A percentile compares a stretch with the other conserved stretches of the same genome.
Conservation (phyloP, 306 rosid genomes). For the Adenanthera pavonina region DNA sequence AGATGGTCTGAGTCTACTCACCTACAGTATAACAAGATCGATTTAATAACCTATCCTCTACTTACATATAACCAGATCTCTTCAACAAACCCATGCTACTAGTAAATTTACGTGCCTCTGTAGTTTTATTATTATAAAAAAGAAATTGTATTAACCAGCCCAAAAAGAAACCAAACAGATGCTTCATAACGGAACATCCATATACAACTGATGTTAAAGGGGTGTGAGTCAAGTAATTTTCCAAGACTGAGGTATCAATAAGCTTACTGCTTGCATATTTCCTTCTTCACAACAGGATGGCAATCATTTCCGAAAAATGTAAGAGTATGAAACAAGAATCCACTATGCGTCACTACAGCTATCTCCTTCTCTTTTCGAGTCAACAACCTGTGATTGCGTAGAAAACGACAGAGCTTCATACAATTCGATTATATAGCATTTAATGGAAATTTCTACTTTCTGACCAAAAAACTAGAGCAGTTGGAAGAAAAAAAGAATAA, state of each 20-base stretch:
- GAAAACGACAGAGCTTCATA: neutral
- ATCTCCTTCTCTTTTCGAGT: slow-evolving; percentile 85
- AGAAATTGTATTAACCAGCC: neutral
- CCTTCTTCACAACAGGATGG: slow-evolving; percentile 70
- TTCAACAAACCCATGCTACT: no score
- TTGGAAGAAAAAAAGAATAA: neutral
- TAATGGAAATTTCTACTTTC: slow-evolving; percentile 4
- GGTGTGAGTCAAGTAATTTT: neutral
- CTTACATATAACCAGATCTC: no score
- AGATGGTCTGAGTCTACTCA: neutral
- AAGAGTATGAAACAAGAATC: slow-evolving; percentile 77
- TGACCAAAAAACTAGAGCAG: neutral
- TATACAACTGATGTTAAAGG: slow-evolving; percentile 15
- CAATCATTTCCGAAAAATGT: slow-evolving; percentile 74
- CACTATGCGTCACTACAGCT: slow-evolving; percentile 89
- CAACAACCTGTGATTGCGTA: slow-evolving; percentile 67
- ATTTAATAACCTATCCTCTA: neutral
- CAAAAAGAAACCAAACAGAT: neutral
- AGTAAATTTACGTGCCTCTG: no score
- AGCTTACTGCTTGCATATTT: slow-evolving; percentile 79
- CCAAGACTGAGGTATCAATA: slow-evolving; percentile 32
- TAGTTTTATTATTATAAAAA: no score
- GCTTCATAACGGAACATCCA: neutral
- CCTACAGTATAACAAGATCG: neutral
- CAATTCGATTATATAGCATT: neutral